Percentiles rank a stretch among this genome's conserved stretches.
These are phyloP conservation scores for Boletus calvinii DNA, from an alignment of 1,284 basidiomycete species.

Conservation along the genomic window DNA sequence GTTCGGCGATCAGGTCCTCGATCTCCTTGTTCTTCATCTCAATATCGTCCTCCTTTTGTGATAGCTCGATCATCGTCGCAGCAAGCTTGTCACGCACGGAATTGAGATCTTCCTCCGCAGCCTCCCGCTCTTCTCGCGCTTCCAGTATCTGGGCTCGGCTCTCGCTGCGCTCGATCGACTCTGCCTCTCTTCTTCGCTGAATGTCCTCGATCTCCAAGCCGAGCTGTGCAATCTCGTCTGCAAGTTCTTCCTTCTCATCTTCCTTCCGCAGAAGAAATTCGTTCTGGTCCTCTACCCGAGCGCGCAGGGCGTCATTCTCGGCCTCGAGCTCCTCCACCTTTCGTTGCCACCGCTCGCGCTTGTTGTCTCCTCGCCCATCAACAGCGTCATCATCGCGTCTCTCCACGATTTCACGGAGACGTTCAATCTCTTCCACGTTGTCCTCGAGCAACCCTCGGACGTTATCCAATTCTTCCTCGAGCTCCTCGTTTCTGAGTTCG, in stretches of 20 bases:
- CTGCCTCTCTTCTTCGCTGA: constrained; percentile 57
- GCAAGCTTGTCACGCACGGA: constrained; percentile 72
- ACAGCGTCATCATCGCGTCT: constrained; percentile 45
- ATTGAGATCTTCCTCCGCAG: constrained; percentile 72
- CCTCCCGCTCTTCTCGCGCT: constrained; percentile 68
- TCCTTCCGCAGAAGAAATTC: constrained; percentile 55
- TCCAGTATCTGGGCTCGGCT: constrained; percentile 68
- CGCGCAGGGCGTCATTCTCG: constrained; percentile 62
- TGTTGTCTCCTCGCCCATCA: constrained; percentile 37
- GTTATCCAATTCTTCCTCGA: constrained; percentile 71
- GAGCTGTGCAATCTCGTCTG: constrained; percentile 61
- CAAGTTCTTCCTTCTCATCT: constrained; percentile 70
- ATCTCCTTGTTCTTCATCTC: constrained; percentile 71
- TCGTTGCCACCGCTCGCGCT: constrained; percentile 42
- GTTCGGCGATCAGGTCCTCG: constrained; percentile 65
- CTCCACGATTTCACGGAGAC: constrained; percentile 62
- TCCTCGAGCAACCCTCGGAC: constrained; percentile 69
- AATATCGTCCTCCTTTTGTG: constrained; percentile 81
- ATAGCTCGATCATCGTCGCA: constrained; percentile 74
- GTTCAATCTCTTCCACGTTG: constrained; percentile 72
- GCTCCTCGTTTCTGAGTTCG: constrained; percentile 59
- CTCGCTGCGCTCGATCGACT: constrained; percentile 64
- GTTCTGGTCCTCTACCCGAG: constrained; percentile 58
- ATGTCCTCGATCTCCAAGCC: constrained; percentile 69
- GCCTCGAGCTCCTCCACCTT: constrained; percentile 60